Evolutionary conservation across 805 yeast species (phyloP).

Genomic region (Isabelozyma gotoi): DNA sequence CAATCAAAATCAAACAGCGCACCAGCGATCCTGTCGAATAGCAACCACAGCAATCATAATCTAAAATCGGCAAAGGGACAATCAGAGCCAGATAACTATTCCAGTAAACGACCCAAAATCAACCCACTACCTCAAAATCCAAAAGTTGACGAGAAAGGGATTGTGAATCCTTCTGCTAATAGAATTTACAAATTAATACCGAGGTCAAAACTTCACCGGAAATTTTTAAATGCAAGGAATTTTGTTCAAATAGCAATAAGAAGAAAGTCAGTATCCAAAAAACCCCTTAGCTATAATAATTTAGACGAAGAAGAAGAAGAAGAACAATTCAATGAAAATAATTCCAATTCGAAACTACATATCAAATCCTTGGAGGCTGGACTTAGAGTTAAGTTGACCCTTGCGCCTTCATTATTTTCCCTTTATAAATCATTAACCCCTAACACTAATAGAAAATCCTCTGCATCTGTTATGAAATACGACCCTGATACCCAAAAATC

Average conservation of each 20-base stretch:
- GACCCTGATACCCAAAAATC: background rate
- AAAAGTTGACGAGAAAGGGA: background rate
- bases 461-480: slow-evolving; percentile 10
- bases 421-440: slow-evolving; percentile 45
- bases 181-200: slow-evolving; percentile 5
- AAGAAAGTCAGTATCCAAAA: slow-evolving; percentile 21
- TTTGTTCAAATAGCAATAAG: slow-evolving; percentile 33
- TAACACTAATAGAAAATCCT: slow-evolving; percentile 23
- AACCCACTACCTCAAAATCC: background rate
- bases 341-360: slow-evolving; percentile 29
- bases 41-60: too few species aligned
- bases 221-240: slow-evolving; percentile 9
- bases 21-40: too few species aligned
- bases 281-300: slow-evolving; percentile 8
- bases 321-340: background rate
- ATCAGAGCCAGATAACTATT: background rate
- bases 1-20: too few species aligned
- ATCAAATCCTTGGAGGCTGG: slow-evolving; percentile 51
- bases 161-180: background rate
- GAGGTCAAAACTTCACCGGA: slow-evolving; percentile 4
- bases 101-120: background rate
- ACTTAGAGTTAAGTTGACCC: slow-evolving; percentile 47
- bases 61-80: background rate
- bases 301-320: background rate
- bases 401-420: slow-evolving; percentile 43